Percentiles rank a stretch among this genome's conserved stretches.
Conservation (phyloP, 2,329 filamentous ascomycete genomes). For the Botrytis elliptica region DNA sequence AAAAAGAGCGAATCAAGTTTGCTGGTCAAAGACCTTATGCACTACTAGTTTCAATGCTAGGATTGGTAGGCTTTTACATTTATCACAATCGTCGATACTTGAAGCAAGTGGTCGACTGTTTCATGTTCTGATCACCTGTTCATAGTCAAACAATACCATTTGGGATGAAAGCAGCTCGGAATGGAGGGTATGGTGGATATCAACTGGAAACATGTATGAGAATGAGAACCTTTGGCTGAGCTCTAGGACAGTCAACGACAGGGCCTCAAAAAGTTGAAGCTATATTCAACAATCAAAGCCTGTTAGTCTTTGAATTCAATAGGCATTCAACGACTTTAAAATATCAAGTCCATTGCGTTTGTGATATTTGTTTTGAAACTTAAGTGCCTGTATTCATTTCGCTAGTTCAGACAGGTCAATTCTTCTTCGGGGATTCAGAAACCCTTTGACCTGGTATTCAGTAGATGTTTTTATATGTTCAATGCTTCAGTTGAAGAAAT, state of each 20-base stretch:
- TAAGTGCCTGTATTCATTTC: background rate
- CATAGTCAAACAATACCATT: background rate
- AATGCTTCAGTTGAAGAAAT: too few species aligned
- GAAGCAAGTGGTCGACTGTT: background rate
- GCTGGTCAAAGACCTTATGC: background rate
- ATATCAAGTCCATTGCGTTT: too few species aligned
- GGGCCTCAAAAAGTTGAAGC: background rate
- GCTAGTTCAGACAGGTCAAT: too few species aligned
- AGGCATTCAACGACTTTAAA: background rate
- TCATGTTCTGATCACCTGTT: too few species aligned
- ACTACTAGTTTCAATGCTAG: background rate
- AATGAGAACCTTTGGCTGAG: background rate
- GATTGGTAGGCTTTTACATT: background rate
- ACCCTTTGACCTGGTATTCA: too few species aligned
- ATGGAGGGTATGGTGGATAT: background rate
- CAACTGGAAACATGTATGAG: background rate
- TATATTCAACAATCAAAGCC: background rate
- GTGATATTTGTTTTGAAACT: fast-evolving
- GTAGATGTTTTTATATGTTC: too few species aligned
- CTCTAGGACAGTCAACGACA: background rate
- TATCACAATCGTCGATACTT: background rate
- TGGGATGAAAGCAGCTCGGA: background rate
- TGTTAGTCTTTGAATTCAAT: background rate
- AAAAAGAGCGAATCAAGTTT: background rate
- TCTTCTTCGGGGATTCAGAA: too few species aligned